Base-by-base conservation (phyloP, 2,329 filamentous ascomycete species). In the Alternaria sp. region DNA sequence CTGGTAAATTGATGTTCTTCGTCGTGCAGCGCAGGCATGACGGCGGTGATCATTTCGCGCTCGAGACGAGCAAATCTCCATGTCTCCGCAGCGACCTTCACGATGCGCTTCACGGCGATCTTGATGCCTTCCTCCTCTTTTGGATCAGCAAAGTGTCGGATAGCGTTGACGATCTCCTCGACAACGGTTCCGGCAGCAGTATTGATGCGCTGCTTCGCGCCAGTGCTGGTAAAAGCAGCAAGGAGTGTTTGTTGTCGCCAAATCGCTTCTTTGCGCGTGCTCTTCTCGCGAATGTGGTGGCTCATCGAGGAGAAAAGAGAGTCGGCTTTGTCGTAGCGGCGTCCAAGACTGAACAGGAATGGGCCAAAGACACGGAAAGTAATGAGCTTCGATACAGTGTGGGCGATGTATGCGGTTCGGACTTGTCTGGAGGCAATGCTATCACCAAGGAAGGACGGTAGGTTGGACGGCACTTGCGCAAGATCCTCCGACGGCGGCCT, bases 171-270 rank as follows among this genome's bases (percentile, higher is more conserved):
- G 57, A 88, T 87, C 64, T 88, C 86, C 54, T 87, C 85, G 9
- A 87, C 85, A 26, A 87, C 85, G 17, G 83, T 83, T 6, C 84
- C 83, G 1, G 86, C 86, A 17, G 84, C 85, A 11, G 85, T 83
- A 61, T 86, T 86, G 70, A 87, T 86, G 17, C 84, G 83, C 67
- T 86, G 82, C 65, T 87, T 88, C 2, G 86, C 86, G 61, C 85
- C 85, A 3, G 83, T 84, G 36, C 85, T 84, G 6, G 85, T 87
- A 73, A 87, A 88, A 9, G 86, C 84, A 17, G 86, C 86, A 64
- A 86, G 85, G 13, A 88, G 81, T 3, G 86, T 87, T 66, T 87
- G 85, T 60, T 87, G 85, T 57, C 86, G 80, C 86, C 86, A 88
- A 61, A 87, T 84, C 5, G 86, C 85, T 71, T 88, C 86, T 60